Conservation (phyloP, 192 early-diverging fungal species). For the Entomortierella lignicola region DNA sequence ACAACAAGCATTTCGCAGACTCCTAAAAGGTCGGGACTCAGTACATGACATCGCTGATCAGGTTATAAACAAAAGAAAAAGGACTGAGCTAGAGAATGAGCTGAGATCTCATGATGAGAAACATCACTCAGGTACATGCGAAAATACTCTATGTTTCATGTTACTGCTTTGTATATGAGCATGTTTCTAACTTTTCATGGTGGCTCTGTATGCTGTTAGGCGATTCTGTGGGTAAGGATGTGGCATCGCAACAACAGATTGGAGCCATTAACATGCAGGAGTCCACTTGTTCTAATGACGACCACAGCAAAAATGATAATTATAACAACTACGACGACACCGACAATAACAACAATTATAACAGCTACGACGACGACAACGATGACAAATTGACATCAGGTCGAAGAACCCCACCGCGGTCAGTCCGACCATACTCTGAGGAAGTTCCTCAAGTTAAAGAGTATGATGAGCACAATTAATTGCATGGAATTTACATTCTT, state of each 20-base stretch:
- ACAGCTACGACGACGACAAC: neutral
- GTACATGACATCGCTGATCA: neutral
- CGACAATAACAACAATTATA: neutral
- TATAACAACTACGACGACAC: too few relatives aligned
- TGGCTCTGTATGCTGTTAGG: neutral
- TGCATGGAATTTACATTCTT: neutral
- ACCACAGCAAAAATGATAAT: neutral
- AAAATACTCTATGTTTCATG: neutral
- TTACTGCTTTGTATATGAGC: neutral
- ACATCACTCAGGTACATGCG: constrained; percentile 1
- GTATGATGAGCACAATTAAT: neutral
- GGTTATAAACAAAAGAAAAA: constrained; percentile 3
- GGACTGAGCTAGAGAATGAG: neutral
- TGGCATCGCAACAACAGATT: neutral
- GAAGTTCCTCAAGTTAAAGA: neutral
- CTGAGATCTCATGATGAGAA: constrained; percentile 6
- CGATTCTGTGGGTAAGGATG: neutral
- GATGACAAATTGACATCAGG: neutral
- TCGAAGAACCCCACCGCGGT: neutral
- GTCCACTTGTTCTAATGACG: neutral
- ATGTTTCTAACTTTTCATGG: neutral
- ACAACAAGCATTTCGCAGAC: neutral
- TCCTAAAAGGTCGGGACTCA: neutral
- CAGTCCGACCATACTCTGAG: neutral
- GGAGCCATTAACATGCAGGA: neutral